Conservation (phyloP, 179 eudicot genomes). For the Silene vulgaris region DNA sequence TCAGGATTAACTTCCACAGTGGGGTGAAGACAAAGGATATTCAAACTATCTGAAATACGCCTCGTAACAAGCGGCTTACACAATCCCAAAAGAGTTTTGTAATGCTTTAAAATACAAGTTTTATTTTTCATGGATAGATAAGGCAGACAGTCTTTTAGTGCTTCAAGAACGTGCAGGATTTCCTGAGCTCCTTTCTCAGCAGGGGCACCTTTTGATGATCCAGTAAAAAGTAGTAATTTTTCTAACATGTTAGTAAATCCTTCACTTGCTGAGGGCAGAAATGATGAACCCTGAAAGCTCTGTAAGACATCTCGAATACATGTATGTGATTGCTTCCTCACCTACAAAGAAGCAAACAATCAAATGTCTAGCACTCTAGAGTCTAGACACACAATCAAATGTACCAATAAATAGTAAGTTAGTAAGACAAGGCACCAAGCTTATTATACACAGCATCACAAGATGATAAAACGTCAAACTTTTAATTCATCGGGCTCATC, state of each 20-base stretch:
- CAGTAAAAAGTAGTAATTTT: conserved; percentile 67
- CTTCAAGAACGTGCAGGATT: conserved; percentile 70
- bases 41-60: conserved; percentile 66
- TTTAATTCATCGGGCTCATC: no score
- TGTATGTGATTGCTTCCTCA: conserved; percentile 59
- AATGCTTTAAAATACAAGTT: conserved; percentile 56
- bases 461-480: no score
- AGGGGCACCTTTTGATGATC: conserved; percentile 49
- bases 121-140: conserved; percentile 54
- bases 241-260: conserved; percentile 56
- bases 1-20: conserved; percentile 61
- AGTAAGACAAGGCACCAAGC: no score
- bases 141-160: conserved; percentile 73
- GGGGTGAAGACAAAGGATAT: conserved; percentile 56
- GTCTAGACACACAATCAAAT: no score
- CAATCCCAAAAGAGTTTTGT: conserved; percentile 59
- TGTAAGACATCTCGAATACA: conserved; percentile 65
- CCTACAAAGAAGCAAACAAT: conserved; percentile 35
- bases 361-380: conserved; percentile 3
- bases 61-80: conserved; percentile 65
- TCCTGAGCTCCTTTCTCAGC: conserved; percentile 83
- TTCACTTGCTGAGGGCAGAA: conserved; percentile 78
- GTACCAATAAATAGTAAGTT: no score
- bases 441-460: no score
- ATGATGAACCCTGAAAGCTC: conserved; percentile 49